Conservation (phyloP, 805 yeast genomes). For the Starmerella khaoyaiensis region DNA sequence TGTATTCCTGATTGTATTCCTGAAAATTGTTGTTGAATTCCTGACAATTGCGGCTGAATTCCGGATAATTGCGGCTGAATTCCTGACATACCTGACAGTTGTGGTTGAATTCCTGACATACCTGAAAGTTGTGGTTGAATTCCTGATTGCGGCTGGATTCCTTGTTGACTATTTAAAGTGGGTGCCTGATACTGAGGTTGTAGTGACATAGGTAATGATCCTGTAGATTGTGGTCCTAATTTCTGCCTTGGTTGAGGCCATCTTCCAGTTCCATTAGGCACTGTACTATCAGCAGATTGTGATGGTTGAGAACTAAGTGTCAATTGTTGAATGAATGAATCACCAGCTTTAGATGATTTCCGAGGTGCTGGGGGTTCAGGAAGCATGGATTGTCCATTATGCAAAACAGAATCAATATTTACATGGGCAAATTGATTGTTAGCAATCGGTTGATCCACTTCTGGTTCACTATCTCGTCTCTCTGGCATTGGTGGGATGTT, state of each 20-base stretch:
- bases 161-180: no score
- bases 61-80: conserved; percentile 1
- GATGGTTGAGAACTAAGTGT: conserved; percentile 6
- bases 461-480: no score
- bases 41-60: conserved; percentile 8
- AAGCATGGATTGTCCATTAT: conserved; percentile 41
- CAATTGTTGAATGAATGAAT: conserved; percentile 20
- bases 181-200: conserved; percentile 4
- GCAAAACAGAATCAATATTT: conserved; percentile 63
- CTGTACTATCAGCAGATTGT: no score
- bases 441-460: conserved; percentile 55
- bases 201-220: conserved; percentile 10
- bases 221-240: conserved; percentile 12
- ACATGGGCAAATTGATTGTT: conserved; percentile 64
- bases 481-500: conserved; percentile 8
- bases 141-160: conserved; percentile 2
- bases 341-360: conserved; percentile 17
- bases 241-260: conserved; percentile 1
- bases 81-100: not conserved
- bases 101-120: not conserved
- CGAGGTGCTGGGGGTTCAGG: conserved; percentile 35
- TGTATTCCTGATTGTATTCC: conserved; percentile 1
- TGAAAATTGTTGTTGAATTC: conserved; percentile 1
- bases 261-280: not conserved
- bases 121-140: conserved; percentile 2